Percentiles rank a stretch among this genome's conserved stretches.
phyloP scores from a whole-genome alignment of 139 green algal genomes.

The Coelastrella sp. region DNA sequence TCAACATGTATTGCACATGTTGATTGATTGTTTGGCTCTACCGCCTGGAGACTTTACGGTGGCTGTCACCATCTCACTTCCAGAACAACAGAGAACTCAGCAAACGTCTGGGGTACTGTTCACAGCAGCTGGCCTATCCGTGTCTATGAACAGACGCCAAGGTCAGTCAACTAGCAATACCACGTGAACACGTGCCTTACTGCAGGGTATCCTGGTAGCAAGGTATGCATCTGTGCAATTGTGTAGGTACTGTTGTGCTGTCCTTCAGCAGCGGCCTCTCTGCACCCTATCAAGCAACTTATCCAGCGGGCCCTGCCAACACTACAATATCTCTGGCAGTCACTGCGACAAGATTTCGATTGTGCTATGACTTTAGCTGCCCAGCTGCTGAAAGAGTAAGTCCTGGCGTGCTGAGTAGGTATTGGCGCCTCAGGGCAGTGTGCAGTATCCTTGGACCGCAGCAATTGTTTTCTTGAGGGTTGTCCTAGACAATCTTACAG shows the following conservation, averaged over 20 bases:
- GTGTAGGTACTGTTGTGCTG: not conserved
- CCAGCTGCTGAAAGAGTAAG: constrained; percentile 5
- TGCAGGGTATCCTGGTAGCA: too few species aligned
- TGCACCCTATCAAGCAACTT: too few species aligned
- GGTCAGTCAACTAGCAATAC: not conserved
- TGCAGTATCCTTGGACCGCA: too few species aligned
- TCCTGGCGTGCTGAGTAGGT: too few species aligned
- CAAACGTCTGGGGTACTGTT: not conserved
- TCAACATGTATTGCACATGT: not conserved
- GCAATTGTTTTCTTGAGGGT: too few species aligned
- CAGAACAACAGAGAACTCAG: not conserved
- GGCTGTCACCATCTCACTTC: not conserved
- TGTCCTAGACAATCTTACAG: too few species aligned
- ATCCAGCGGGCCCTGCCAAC: too few species aligned
- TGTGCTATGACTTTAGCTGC: constrained; percentile 18
- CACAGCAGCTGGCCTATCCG: not conserved
- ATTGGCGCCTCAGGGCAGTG: not conserved
- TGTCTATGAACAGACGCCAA: not conserved
- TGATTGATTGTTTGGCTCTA: not conserved
- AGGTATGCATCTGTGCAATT: too few species aligned
- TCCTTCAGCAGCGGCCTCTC: not conserved
- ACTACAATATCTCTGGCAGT: not conserved
- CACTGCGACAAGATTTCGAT: not conserved
- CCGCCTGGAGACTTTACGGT: not conserved
- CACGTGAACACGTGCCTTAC: too few species aligned